Evolutionary conservation across 352 stramenopile species (phyloP).

Genomic region (Phytophthora citricola): DNA sequence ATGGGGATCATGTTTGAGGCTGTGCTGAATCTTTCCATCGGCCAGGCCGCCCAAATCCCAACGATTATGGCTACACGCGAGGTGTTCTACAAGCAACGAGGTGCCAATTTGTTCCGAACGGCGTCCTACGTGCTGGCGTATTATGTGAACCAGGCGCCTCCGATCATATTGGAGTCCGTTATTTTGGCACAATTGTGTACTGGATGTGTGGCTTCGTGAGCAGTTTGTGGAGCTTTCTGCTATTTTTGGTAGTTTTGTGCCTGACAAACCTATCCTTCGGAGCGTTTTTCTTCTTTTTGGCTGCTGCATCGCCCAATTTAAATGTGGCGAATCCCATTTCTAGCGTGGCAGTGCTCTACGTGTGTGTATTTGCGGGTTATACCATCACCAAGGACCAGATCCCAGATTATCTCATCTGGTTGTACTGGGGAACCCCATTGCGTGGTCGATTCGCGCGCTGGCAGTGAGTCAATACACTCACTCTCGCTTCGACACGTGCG

Average conservation of each 20-base stretch:
- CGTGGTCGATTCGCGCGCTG: conserved; percentile 37
- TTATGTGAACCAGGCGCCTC: conserved; percentile 1
- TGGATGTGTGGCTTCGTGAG: conserved; percentile 63
- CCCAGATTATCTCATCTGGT: conserved; percentile 34
- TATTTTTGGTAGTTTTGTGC: conserved; percentile 39
- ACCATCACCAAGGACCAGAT: conserved; percentile 39
- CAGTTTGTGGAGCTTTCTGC: conserved; percentile 3
- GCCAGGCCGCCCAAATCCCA: conserved; percentile 62
- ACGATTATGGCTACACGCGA: conserved; percentile 57
- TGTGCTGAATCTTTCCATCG: conserved; percentile 67
- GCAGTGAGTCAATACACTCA: conserved; percentile 12
- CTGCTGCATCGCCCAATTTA: conserved; percentile 30
- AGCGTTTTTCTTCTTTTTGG: conserved; percentile 40
- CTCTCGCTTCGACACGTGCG: conserved; percentile 3
- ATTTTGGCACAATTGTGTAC: conserved; percentile 79
- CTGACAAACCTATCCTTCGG: conserved; percentile 11
- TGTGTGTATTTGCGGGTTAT: conserved; percentile 44
- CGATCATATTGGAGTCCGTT: conserved; percentile 27
- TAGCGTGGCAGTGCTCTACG: conserved; percentile 33
- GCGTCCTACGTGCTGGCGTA: conserved; percentile 12
- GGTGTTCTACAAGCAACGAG: conserved; percentile 29
- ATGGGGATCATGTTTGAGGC: conserved; percentile 72
- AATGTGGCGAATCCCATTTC: conserved; percentile 46
- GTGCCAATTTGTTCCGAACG: conserved; percentile 21
- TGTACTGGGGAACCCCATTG: conserved; percentile 57